Conservation (phyloP, 768 basidiomycete species). For the Podaxis rugospora region DNA sequence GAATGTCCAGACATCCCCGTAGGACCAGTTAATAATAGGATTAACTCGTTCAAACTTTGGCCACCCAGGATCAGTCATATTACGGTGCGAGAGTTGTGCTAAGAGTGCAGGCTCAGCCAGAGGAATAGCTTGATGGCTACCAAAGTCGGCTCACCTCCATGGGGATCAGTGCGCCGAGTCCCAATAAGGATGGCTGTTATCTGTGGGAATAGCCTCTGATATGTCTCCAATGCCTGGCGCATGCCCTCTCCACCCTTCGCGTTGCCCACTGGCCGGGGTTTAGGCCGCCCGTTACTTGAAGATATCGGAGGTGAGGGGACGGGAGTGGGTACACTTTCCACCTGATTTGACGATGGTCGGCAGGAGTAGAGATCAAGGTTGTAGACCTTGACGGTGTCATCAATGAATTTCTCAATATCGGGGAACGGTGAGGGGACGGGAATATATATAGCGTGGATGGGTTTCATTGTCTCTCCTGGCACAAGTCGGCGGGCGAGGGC, state of each 20-base stretch:
- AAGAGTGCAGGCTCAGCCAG: not conserved
- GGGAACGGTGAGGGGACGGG: slow-evolving; percentile 87
- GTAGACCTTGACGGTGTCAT: slow-evolving; percentile 55
- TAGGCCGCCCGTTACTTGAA: slow-evolving; percentile 18
- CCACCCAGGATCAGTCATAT: slow-evolving; percentile 88
- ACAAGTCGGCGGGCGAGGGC: slow-evolving; percentile 49
- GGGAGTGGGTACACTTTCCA: slow-evolving; percentile 46
- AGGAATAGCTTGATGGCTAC: not conserved
- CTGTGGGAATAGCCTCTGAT: slow-evolving; percentile 61
- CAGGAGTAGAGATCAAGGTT: slow-evolving; percentile 70
- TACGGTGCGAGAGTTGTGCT: slow-evolving; percentile 71
- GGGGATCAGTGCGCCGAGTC: slow-evolving; percentile 85
- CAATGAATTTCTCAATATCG: slow-evolving; percentile 80
- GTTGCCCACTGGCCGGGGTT: slow-evolving; percentile 36
- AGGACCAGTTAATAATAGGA: slow-evolving; percentile 95
- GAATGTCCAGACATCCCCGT: slow-evolving; percentile 87
- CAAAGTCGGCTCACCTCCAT: slow-evolving; percentile 66
- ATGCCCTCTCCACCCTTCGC: slow-evolving; percentile 66
- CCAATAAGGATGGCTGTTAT: slow-evolving; percentile 86
- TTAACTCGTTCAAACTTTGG: slow-evolving; percentile 87
- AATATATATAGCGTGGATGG: slow-evolving; percentile 77
- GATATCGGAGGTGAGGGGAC: slow-evolving; percentile 11
- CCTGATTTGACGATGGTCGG: slow-evolving; percentile 36
- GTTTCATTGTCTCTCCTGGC: slow-evolving; percentile 30
- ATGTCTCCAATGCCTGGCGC: slow-evolving; percentile 70